These are phyloP conservation scores for Omphalea diandra DNA, from an alignment of 441 rosid species.

Conservation along the genomic window DNA sequence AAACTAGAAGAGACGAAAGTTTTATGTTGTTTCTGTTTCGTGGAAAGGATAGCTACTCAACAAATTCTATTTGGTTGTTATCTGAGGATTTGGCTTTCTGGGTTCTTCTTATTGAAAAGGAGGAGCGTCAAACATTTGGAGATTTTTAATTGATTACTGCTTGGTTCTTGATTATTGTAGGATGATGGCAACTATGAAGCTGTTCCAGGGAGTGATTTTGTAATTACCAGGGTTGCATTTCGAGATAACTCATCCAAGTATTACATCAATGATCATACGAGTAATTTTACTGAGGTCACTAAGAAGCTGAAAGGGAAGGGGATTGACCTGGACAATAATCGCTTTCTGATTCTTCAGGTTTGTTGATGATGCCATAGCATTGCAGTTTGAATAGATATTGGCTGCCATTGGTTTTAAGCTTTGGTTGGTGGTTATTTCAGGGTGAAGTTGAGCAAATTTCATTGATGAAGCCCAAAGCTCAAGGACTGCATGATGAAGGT, in stretches of 20 bases:
- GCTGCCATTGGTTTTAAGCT: conserved; percentile 8
- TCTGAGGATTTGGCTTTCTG: neutral
- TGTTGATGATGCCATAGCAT: neutral
- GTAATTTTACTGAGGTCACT: conserved; percentile 96
- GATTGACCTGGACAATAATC: conserved; percentile 94
- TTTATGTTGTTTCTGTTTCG: neutral
- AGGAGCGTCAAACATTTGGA: neutral
- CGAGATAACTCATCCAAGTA: conserved; percentile 98
- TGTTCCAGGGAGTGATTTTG: conserved; percentile 88
- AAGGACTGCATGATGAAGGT: conserved; percentile 98
- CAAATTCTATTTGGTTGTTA: neutral
- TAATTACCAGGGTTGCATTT: conserved; percentile 82
- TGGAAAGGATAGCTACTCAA: neutral
- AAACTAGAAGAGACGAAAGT: neutral
- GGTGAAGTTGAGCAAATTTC: conserved; percentile 99
- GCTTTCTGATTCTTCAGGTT: conserved; percentile 98
- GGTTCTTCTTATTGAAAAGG: no score
- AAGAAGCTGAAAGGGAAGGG: conserved; percentile 89
- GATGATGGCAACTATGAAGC: conserved; percentile 80
- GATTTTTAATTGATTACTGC: conserved; percentile 11
- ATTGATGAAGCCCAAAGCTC: conserved; percentile 94
- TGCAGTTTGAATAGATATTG: conserved; percentile 7
- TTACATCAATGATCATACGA: conserved; percentile 70
- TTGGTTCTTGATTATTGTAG: conserved; percentile 38
- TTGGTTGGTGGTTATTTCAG: conserved; percentile 41